These are phyloP conservation scores for Galerina sulciceps DNA, from an alignment of 768 basidiomycete genomes.

Conservation along the genomic window DNA sequence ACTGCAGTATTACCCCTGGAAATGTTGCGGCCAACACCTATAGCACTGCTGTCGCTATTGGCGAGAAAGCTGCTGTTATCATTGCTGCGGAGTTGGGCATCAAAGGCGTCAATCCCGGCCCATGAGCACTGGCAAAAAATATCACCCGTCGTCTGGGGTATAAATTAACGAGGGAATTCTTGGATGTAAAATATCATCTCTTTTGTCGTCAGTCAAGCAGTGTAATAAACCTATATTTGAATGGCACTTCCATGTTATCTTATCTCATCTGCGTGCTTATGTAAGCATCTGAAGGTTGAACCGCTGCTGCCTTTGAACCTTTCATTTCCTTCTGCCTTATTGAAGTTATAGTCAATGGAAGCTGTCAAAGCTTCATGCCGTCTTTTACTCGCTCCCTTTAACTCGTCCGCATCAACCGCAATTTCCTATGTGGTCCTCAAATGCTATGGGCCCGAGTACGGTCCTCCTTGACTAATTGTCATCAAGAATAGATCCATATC, in stretches of 20 bases:
- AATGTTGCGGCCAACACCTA: constrained; percentile 42
- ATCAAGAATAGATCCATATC: not conserved
- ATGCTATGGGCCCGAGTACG: too few species aligned
- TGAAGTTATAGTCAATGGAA: too few species aligned
- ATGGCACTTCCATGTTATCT: too few species aligned
- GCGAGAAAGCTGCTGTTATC: constrained; percentile 62
- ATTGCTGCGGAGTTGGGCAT: constrained; percentile 49
- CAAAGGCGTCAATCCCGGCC: constrained; percentile 11
- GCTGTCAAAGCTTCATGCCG: too few species aligned
- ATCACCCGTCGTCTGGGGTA: not conserved
- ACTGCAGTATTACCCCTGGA: constrained; percentile 30
- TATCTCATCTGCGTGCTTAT: too few species aligned
- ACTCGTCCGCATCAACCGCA: too few species aligned
- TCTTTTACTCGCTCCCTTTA: too few species aligned
- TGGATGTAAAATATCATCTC: not conserved
- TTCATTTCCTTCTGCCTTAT: too few species aligned
- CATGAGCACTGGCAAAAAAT: not conserved
- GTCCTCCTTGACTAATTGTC: not conserved
- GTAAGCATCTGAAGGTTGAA: too few species aligned
- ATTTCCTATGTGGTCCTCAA: too few species aligned
- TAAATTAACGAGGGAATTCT: too few species aligned
- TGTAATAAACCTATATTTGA: not conserved
- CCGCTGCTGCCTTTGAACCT: too few species aligned
- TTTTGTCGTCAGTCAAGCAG: not conserved
- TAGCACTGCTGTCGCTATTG: constrained; percentile 44